phyloP scores from a whole-genome alignment of 1,139 yeast genomes.

The Candida pseudoviswanathii region DNA sequence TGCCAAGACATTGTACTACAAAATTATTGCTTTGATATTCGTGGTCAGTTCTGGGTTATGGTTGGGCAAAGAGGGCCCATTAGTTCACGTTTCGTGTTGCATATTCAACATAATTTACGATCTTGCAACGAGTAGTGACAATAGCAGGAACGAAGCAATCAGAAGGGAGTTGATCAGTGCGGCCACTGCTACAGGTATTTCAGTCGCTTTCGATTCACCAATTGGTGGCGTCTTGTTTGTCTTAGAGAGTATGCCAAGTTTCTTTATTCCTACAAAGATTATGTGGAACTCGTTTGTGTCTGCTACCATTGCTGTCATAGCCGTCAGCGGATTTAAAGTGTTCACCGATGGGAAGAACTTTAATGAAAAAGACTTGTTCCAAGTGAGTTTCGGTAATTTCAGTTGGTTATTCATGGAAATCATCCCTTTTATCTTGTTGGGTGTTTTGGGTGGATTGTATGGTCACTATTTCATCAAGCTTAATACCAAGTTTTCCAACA shows the following conservation, averaged over 20 bases:
- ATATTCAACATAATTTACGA: slow-evolving; percentile 38
- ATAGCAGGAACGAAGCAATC: slow-evolving; percentile 53
- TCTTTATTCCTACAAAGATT: slow-evolving; percentile 60
- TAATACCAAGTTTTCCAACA: slow-evolving; percentile 38
- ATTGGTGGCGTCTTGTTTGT: slow-evolving; percentile 91
- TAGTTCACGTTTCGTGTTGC: slow-evolving; percentile 84
- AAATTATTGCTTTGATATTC: slow-evolving; percentile 56
- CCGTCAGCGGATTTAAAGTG: slow-evolving; percentile 56
- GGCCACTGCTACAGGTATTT: slow-evolving; percentile 70
- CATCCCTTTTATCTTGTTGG: slow-evolving; percentile 67
- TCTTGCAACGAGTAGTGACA: slow-evolving; percentile 25
- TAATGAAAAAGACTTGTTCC: slow-evolving; percentile 60
- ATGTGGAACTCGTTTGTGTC: slow-evolving; percentile 86
- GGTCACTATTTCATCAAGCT: slow-evolving; percentile 58
- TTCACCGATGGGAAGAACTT: slow-evolving; percentile 59
- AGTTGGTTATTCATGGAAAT: slow-evolving; percentile 75
- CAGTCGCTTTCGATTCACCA: slow-evolving; percentile 74
- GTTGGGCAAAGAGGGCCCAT: slow-evolving; percentile 93
- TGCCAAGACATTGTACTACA: slow-evolving; percentile 46
- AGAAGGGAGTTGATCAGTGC: slow-evolving; percentile 70
- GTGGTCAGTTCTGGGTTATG: slow-evolving; percentile 84
- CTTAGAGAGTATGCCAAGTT: slow-evolving; percentile 69
- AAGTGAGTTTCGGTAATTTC: slow-evolving; percentile 64
- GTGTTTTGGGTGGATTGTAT: slow-evolving; percentile 67
- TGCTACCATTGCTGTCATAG: slow-evolving; percentile 72